Percentiles rank a stretch among this genome's conserved stretches.
Evolutionary conservation across 371 early-diverging fungal species (phyloP).

Genomic region (Mortierella sp.): DNA sequence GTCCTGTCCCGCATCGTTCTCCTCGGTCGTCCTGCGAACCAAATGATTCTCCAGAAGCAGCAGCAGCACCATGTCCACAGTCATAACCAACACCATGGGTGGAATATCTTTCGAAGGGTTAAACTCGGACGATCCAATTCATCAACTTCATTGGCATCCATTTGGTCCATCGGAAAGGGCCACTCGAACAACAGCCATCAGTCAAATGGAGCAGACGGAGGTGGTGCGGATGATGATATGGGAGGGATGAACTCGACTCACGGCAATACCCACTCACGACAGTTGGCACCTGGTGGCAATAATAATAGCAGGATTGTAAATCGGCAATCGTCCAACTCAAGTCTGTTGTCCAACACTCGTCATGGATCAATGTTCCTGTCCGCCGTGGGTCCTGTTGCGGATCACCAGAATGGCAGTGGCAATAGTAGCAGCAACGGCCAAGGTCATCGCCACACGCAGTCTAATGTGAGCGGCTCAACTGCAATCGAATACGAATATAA

Average conservation of each 20-base stretch:
- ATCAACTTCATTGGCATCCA: slow-evolving; percentile 35
- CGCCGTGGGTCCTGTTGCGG: not conserved
- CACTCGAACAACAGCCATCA: slow-evolving; percentile 9
- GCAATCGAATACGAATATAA: slow-evolving; percentile 26
- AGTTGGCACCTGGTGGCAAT: not conserved
- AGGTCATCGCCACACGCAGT: slow-evolving; percentile 18
- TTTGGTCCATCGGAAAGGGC: slow-evolving; percentile 30
- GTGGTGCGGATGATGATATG: slow-evolving; percentile 19
- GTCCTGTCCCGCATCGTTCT: slow-evolving; percentile 49
- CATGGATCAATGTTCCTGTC: slow-evolving; percentile 3
- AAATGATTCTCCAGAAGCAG: slow-evolving; percentile 27
- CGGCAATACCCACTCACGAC: slow-evolving; percentile 29
- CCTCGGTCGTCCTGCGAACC: slow-evolving; percentile 43
- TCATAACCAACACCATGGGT: slow-evolving; percentile 48
- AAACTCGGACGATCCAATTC: slow-evolving; percentile 40
- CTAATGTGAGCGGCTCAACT: slow-evolving; percentile 13
- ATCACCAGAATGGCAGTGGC: slow-evolving; percentile 7
- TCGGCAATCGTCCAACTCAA: slow-evolving; percentile 28
- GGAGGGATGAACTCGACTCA: slow-evolving; percentile 29
- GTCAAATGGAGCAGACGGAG: slow-evolving; percentile 38
- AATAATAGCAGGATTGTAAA: not conserved
- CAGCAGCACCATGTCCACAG: slow-evolving; percentile 46
- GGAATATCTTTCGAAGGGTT: slow-evolving; percentile 45
- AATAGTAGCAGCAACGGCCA: not conserved
- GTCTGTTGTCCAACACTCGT: slow-evolving; percentile 15